Base-by-base conservation (phyloP, 495 filamentous ascomycete species). In the Coniosporium apollinis region DNA sequence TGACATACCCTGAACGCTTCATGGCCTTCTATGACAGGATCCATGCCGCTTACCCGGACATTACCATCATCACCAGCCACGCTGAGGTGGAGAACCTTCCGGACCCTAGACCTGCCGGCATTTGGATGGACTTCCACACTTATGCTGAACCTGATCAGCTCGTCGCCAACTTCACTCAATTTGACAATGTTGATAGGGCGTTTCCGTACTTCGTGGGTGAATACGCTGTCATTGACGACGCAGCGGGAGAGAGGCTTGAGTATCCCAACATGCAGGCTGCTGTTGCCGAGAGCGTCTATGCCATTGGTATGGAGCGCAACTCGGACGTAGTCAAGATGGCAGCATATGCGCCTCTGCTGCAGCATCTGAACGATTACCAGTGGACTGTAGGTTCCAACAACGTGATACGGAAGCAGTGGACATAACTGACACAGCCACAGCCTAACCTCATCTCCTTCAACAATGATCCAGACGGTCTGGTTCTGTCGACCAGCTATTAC, bases 251-350 rank as follows among this genome's bases (percentile, higher is more conserved):
- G 4, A 15, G 25, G n/a, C 33, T 11, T n/a, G 13, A 40, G 20
- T 58, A 59, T 19, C 49, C 48, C 3, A 56, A 58, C 51, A 77
- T 69, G 70, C 65, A 63, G 37, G 70, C 67, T 25, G 63, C 64
- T 28, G 69, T 79, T 25, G 64, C 59, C 17, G 76, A 84, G 44
- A 75, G 74, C 2, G 66, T 81, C 19, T 77, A 69, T 41, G 63
- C 78, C 42, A 63, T 83, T 22, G 75, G 72, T 18, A 62, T 70
- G 28, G 77, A 83, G 54, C 60, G 74, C 16, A 81, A 82, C 49
- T 61, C 65, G 3, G n/a, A n/a, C n/a, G n/a, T n/a, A n/a, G 55
- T 68, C 49, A 28, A 49, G 21, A 50, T 47, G 0, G 47, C 51
- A 4, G 37, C 50, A 18, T 30, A 30, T 15, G 52, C 53, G 6